Evolutionary conservation across 1,139 yeast genomes (phyloP), one percentile per base, ranked within the genome.

Genomic region (Lodderomyces metapsilosis): DNA sequence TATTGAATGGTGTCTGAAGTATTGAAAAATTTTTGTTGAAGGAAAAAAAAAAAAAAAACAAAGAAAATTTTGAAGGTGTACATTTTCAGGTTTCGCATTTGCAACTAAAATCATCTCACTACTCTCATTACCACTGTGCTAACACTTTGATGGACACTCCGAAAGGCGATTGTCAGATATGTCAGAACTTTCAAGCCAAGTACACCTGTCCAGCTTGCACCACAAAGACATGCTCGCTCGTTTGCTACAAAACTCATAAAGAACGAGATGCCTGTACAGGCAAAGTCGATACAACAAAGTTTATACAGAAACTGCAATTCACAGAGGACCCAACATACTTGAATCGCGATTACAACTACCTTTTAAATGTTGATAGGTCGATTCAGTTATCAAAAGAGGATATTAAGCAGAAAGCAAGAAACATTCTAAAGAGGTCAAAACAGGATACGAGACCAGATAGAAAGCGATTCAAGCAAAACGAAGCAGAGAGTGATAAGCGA

Each of bases 201-300:
- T 91, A 91, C 58, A 81, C 75, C n/a, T 91, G 98, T 58, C 97
- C 98, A 0, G 83, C 85, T 9, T 91, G 98, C 57, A 66, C 65
- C 7, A 59, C 68, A 12, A 71, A 66, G 44, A 84, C 94, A 0
- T 91, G 98, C 58, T 80, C 87, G 0, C 58, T 86, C 11, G 71
- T 54, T 4, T 91, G 97, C 62, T 87, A 85, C 18, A 79, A 77
- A 47, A 57, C 70, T 25, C 98, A 91, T 57, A 88, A 89, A 60
- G 55, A 53, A 10, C 76, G 74, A 43, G 66, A 75, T 9, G 70
- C 71, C 24, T 91, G 98, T 57, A 62, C 80, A 6, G 98, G 98
- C 0, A 51, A 57, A 24, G 74, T 80, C 24, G 88, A 85, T 54
- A 79, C 77, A 23, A 70, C 88, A 1, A 66, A 68, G 42, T 88